Conservation (phyloP, 228 moss, liverwort and hornwort genomes). For the Sphagnum magellanicum region DNA sequence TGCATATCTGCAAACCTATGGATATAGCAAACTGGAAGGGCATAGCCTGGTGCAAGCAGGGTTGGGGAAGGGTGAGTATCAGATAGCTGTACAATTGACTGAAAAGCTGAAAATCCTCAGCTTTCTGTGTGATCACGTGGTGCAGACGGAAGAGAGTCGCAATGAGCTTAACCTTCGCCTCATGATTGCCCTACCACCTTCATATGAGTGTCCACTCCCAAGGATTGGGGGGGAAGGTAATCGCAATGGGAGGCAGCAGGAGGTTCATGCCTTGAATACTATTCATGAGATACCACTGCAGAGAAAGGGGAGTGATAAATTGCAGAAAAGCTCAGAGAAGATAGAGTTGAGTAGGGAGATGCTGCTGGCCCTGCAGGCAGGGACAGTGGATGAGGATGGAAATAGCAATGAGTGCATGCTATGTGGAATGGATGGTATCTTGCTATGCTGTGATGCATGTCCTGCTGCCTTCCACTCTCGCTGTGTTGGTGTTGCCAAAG, state of each 20-base stretch:
- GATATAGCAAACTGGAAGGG: conserved; percentile 45
- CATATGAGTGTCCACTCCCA: conserved; percentile 27
- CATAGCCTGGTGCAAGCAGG: conserved; percentile 47
- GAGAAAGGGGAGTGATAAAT: conserved; percentile 50
- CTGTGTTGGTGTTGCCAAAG: conserved; percentile 80
- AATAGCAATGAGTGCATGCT: conserved; percentile 90
- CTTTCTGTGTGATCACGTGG: conserved; percentile 81
- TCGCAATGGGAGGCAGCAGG: conserved; percentile 44
- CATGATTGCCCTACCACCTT: conserved; percentile 42
- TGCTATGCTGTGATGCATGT: conserved; percentile 98
- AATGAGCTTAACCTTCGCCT: conserved; percentile 78
- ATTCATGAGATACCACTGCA: conserved; percentile 35
- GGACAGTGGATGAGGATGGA: conserved; percentile 82
- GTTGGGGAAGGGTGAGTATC: conserved; percentile 49
- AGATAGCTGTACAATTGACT: conserved; percentile 46
- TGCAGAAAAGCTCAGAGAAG: conserved; percentile 48
- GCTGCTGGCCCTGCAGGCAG: conserved; percentile 42
- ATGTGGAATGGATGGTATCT: conserved; percentile 95
- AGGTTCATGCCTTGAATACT: conserved; percentile 30
- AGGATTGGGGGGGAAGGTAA: conserved; percentile 26
- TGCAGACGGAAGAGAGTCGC: conserved; percentile 81
- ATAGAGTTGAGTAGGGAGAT: conserved; percentile 63
- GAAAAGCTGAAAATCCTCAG: conserved; percentile 77
- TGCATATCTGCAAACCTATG: conserved; percentile 74
- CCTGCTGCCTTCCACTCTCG: conserved; percentile 96